Conservation (phyloP, 768 basidiomycete species). For the Suillus cothurnatus region DNA sequence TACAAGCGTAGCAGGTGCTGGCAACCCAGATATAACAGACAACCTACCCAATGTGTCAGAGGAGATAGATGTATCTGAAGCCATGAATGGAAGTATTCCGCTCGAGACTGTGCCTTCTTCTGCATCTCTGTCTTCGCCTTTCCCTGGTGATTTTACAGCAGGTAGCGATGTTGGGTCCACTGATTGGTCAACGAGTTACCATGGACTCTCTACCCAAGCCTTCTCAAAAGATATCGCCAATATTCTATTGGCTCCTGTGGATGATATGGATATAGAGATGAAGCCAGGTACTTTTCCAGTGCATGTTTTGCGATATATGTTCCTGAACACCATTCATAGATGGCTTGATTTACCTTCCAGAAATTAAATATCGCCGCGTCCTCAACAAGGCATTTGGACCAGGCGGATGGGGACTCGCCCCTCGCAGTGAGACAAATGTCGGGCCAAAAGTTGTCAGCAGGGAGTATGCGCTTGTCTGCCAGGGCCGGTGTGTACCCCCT, state of each 20-base stretch:
- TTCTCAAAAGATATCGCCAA: slow-evolving; percentile 78
- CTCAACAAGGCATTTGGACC: slow-evolving; percentile 95
- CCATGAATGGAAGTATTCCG: slow-evolving; percentile 18
- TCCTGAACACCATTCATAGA: slow-evolving; percentile 47
- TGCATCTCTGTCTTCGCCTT: slow-evolving; percentile 19
- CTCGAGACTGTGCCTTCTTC: slow-evolving; percentile 18
- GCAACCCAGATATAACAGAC: slow-evolving; percentile 23
- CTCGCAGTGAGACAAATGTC: slow-evolving; percentile 89
- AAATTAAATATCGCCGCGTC: slow-evolving; percentile 93
- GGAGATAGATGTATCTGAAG: slow-evolving; percentile 19
- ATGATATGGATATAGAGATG: slow-evolving; percentile 83
- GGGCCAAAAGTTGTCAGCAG: slow-evolving; percentile 85
- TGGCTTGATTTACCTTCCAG: slow-evolving; percentile 92
- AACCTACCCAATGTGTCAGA: slow-evolving; percentile 24
- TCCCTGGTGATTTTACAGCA: slow-evolving; percentile 30
- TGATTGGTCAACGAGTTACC: slow-evolving; percentile 90
- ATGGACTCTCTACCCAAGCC: slow-evolving; percentile 75
- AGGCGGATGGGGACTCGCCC: slow-evolving; percentile 96
- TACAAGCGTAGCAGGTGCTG: slow-evolving; percentile 27
- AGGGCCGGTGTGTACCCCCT: slow-evolving; percentile 67
- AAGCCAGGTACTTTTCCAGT: slow-evolving; percentile 73
- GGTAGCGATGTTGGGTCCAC: slow-evolving; percentile 35
- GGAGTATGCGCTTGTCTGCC: slow-evolving; percentile 93
- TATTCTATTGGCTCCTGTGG: slow-evolving; percentile 71
- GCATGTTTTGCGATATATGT: neutral